Conservation (phyloP, 441 rosid species). For the Isatis lusitanica region DNA sequence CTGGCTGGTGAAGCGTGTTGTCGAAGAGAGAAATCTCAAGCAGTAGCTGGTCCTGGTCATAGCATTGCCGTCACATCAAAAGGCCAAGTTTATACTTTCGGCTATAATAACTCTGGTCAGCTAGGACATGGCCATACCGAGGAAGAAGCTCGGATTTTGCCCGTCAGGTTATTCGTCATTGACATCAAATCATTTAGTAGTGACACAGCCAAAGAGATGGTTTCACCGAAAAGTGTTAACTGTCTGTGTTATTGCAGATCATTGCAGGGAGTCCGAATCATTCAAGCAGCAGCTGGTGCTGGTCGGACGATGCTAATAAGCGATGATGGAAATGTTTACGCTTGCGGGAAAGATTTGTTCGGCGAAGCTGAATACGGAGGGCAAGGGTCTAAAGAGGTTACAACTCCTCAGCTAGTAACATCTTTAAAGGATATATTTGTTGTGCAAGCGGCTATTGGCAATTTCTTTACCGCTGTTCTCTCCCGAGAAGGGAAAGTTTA, state of each 20-base stretch:
- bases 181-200: slow-evolving; percentile 34
- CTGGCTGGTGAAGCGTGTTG: slow-evolving; percentile 91
- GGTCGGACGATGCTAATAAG: slow-evolving; percentile 96
- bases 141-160: slow-evolving; percentile 75
- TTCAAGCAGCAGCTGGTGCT: slow-evolving; percentile 94
- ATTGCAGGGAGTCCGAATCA: slow-evolving; percentile 86
- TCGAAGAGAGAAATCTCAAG: slow-evolving; percentile 94
- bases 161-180: slow-evolving; percentile 63
- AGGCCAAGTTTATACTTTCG: slow-evolving; percentile 79
- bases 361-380: slow-evolving; percentile 71
- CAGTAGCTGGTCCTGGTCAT: slow-evolving; percentile 92
- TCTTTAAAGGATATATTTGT: slow-evolving; percentile 80
- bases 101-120: slow-evolving; percentile 85
- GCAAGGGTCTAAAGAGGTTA: slow-evolving; percentile 55
- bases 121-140: slow-evolving; percentile 84
- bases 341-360: slow-evolving; percentile 82
- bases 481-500: slow-evolving; percentile 96
- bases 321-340: slow-evolving; percentile 77
- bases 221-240: slow-evolving; percentile 10
- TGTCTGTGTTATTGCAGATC: slow-evolving; percentile 69
- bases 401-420: slow-evolving; percentile 71
- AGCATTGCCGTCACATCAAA: slow-evolving; percentile 79
- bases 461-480: slow-evolving; percentile 83
- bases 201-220: slow-evolving; percentile 26
- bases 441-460: slow-evolving; percentile 96